These are phyloP conservation scores for Stramenopiles sp. DNA, from an alignment of 352 stramenopile genomes.

Conservation along the genomic window DNA sequence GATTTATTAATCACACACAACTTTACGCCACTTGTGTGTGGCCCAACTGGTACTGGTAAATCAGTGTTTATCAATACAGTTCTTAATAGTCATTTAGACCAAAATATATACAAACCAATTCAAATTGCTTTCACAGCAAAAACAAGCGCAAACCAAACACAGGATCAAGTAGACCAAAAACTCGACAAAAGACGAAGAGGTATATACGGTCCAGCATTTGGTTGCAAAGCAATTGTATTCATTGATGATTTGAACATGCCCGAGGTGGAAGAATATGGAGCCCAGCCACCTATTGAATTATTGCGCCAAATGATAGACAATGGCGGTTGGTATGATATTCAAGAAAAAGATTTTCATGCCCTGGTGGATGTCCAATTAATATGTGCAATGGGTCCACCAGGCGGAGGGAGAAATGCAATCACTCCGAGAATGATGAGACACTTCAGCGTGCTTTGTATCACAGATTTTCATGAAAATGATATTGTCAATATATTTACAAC, in stretches of 20 bases:
- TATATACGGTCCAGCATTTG: conserved; percentile 62
- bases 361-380: conserved; percentile 69
- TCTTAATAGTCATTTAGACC: conserved; percentile 55
- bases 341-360: conserved; percentile 70
- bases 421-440: conserved; percentile 66
- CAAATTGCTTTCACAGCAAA: conserved; percentile 73
- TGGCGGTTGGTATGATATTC: conserved; percentile 72
- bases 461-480: conserved; percentile 22
- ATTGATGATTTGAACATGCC: conserved; percentile 87
- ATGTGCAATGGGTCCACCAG: conserved; percentile 66
- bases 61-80: conserved; percentile 55
- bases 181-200: conserved; percentile 71
- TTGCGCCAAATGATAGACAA: conserved; percentile 65
- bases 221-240: conserved; percentile 52
- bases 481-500: conserved; percentile 42
- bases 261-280: conserved; percentile 73
- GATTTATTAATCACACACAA: conserved; percentile 40
- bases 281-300: conserved; percentile 71
- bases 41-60: conserved; percentile 74
- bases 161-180: conserved; percentile 84
- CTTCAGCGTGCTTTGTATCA: conserved; percentile 77
- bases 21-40: too few relatives aligned
- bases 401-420: conserved; percentile 62
- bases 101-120: conserved; percentile 54
- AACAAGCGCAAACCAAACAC: conserved; percentile 75